A percentile compares a stretch with the other conserved stretches of the same genome.
Evolutionary conservation across 2,329 filamentous ascomycete species (phyloP).

Genomic region (Talaromyces marneffei): DNA sequence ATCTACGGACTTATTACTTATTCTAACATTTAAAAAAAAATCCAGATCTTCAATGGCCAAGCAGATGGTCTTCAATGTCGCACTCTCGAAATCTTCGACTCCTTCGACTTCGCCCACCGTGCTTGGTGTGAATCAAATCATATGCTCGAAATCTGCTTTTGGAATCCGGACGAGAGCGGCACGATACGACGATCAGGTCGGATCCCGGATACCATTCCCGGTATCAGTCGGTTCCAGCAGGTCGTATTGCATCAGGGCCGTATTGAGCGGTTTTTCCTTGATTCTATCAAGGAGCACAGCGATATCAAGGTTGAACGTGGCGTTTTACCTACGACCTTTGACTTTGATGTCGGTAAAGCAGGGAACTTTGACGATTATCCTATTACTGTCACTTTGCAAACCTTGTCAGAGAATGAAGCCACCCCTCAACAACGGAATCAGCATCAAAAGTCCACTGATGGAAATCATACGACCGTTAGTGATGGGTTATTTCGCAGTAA

Average conservation of each 20-base stretch:
- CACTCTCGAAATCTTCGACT: constrained; percentile 68
- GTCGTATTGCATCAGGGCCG: constrained; percentile 66
- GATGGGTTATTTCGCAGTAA: constrained; percentile 56
- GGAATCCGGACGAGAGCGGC: constrained; percentile 9
- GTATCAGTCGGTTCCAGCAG: constrained; percentile 40
- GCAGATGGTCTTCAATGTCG: constrained; percentile 58
- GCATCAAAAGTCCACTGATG: constrained; percentile 34
- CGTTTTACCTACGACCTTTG: constrained; percentile 52
- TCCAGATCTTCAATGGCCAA: constrained; percentile 28
- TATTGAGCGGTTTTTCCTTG: constrained; percentile 62
- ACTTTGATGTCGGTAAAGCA: constrained; percentile 45
- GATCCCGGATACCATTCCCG: constrained; percentile 4
- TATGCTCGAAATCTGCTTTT: constrained; percentile 7
- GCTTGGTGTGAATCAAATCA: constrained; percentile 41
- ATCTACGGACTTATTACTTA: not conserved
- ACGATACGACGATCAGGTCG: constrained; percentile 1
- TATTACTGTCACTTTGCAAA: not conserved
- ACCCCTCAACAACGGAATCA: constrained; percentile 49
- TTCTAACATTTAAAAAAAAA: not conserved
- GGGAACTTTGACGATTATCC: not conserved
- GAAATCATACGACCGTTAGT: not conserved
- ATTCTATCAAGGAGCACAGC: constrained; percentile 52
- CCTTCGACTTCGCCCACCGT: constrained; percentile 60
- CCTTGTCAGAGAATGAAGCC: not conserved
- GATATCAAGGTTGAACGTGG: constrained; percentile 56